These are phyloP conservation scores for Phytophthora sp. DNA, from an alignment of 352 stramenopile species.

Conservation along the genomic window DNA sequence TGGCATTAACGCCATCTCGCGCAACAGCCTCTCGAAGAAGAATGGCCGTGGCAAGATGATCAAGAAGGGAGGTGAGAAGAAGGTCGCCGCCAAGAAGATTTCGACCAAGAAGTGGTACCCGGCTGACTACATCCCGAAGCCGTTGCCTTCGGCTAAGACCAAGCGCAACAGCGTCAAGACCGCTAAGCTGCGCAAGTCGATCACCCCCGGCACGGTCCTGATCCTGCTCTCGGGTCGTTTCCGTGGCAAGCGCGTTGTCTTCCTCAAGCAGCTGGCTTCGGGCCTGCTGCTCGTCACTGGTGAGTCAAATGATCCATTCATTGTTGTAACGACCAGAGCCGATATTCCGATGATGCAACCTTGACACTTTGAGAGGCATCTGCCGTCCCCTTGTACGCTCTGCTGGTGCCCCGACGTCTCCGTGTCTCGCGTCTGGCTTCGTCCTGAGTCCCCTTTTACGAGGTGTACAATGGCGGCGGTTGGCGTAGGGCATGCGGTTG, in stretches of 20 bases:
- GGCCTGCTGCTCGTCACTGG: constrained; percentile 96
- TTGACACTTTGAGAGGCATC: constrained; percentile 64
- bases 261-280: constrained; percentile 97
- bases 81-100: constrained; percentile 57
- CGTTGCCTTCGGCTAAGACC: constrained; percentile 70
- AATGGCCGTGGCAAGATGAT: constrained; percentile 68
- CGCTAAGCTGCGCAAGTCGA: constrained; percentile 94
- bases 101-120: constrained; percentile 81
- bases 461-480: not conserved
- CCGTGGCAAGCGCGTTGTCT: constrained; percentile 98
- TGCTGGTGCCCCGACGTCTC: not conserved
- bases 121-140: constrained; percentile 70
- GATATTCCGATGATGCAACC: constrained; percentile 76
- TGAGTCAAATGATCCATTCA: constrained; percentile 39
- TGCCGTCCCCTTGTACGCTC: constrained; percentile 21
- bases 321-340: not conserved
- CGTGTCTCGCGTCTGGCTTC: not conserved
- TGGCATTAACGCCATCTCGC: constrained; percentile 81
- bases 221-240: constrained; percentile 98
- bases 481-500: not conserved
- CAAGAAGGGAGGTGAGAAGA: constrained; percentile 73
- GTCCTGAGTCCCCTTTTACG: not conserved
- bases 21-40: constrained; percentile 63
- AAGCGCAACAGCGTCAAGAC: constrained; percentile 85
- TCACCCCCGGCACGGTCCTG: constrained; percentile 97